These are phyloP conservation scores for Paramecium pentaurelia DNA, from an alignment of 73 alveolate species.

Conservation along the genomic window DNA sequence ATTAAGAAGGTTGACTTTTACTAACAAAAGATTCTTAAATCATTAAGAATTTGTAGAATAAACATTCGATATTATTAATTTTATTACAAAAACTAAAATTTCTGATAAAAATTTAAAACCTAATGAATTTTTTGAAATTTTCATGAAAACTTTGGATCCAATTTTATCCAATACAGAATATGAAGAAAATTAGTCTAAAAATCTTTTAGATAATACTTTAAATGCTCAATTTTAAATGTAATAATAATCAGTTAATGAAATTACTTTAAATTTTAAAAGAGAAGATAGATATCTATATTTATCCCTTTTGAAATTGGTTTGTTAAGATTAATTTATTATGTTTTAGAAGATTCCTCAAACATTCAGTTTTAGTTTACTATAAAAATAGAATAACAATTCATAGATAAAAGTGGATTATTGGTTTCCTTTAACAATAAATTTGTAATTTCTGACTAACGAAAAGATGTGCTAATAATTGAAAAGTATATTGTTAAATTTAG, in stretches of 20 bases:
- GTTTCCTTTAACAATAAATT: not conserved
- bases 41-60: not conserved
- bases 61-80: not conserved
- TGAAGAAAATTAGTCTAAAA: not conserved
- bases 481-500: not conserved
- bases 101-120: not conserved
- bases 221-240: not conserved
- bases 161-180: not conserved
- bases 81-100: not conserved
- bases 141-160: not conserved
- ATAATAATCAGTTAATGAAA: not conserved
- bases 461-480: not conserved
- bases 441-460: not conserved
- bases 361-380: not conserved
- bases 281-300: not conserved
- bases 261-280: not conserved
- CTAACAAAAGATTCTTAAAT: not conserved
- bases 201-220: not conserved
- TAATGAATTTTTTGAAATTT: not conserved
- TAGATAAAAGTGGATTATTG: not conserved
- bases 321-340: not conserved
- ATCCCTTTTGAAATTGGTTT: not conserved
- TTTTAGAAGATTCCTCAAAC: not conserved
- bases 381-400: not conserved
- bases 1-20: not conserved